Evolutionary conservation across 257 asterid genomes (phyloP).

Genomic region (Marsdenia floribunda): DNA sequence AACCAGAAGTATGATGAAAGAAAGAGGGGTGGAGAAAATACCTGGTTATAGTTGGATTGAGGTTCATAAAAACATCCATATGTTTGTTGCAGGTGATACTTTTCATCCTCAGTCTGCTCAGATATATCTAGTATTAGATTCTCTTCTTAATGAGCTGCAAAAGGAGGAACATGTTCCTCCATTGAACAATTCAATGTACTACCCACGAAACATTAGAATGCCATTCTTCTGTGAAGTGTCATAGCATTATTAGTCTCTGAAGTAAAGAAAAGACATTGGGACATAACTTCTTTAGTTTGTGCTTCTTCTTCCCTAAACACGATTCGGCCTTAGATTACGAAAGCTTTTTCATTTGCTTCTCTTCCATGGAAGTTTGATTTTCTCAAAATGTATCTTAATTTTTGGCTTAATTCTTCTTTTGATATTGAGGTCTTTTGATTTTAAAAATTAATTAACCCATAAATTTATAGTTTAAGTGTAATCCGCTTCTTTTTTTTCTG

Average conservation of each 20-base stretch:
- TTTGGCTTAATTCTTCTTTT: too few relatives aligned
- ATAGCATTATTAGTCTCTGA: neutral
- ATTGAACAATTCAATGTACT: conserved; percentile 5
- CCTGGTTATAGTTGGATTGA: conserved; percentile 88
- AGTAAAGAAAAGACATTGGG: neutral
- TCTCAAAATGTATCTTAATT: too few relatives aligned
- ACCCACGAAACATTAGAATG: conserved; percentile 1
- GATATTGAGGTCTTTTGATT: too few relatives aligned
- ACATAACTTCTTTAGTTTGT: too few relatives aligned
- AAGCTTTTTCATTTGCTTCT: too few relatives aligned
- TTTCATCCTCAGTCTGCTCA: conserved; percentile 54
- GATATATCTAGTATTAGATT: conserved; percentile 44
- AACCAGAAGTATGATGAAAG: conserved; percentile 62
- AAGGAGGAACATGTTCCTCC: conserved; percentile 49
- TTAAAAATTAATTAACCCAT: too few relatives aligned
- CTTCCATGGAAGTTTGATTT: too few relatives aligned
- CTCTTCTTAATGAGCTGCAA: conserved; percentile 57
- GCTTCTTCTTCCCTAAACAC: too few relatives aligned
- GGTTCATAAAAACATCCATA: conserved; percentile 50
- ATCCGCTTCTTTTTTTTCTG: too few relatives aligned
- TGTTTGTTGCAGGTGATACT: conserved; percentile 72
- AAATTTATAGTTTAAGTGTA: too few relatives aligned
- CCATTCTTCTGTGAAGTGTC: conserved; percentile 14
- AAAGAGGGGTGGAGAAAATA: conserved; percentile 65
- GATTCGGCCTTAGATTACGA: too few relatives aligned